These are phyloP conservation scores for Agarophyton chilense DNA, from an alignment of 23 red algal species.

Conservation along the genomic window DNA sequence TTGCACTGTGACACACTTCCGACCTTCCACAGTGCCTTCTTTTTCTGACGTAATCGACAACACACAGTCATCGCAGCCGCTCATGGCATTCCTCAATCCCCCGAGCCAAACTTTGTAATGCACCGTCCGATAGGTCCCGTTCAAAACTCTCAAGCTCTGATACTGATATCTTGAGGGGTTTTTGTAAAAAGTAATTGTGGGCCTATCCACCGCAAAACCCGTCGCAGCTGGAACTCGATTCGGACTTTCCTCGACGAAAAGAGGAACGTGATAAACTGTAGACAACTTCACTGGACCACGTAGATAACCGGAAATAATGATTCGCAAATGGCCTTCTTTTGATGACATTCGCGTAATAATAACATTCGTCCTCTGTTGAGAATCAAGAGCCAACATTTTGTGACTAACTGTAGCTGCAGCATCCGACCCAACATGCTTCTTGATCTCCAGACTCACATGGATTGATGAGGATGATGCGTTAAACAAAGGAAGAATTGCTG, in stretches of 20 bases:
- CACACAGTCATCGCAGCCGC: neutral
- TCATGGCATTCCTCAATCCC: neutral
- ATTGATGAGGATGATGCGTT: conserved; percentile 27
- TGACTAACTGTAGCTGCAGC: conserved; percentile 9
- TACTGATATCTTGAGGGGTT: neutral
- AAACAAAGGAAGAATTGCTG: conserved; percentile 43
- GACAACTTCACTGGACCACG: conserved; percentile 1
- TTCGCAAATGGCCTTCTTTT: conserved; percentile 10
- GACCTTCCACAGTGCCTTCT: conserved; percentile 7
- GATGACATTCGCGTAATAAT: conserved; percentile 13
- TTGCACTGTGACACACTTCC: conserved; percentile 30
- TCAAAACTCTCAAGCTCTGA: conserved; percentile 14
- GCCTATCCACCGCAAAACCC: conserved; percentile 46
- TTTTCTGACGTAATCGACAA: neutral
- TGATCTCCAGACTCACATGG: conserved; percentile 16
- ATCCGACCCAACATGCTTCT: conserved; percentile 1
- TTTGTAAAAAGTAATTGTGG: conserved; percentile 48
- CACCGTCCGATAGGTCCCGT: conserved; percentile 1
- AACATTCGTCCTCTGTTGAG: conserved; percentile 31
- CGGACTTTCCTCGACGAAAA: conserved; percentile 1
- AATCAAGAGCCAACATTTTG: conserved; percentile 23
- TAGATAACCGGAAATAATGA: conserved; percentile 29
- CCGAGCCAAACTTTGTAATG: conserved; percentile 51
- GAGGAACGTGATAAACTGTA: conserved; percentile 54
- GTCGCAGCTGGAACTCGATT: conserved; percentile 14